Percentiles rank a stretch among this genome's conserved stretches.
phyloP scores from a whole-genome alignment of 108 stramenopile species.

The Cyclostephanos tholiformis region DNA sequence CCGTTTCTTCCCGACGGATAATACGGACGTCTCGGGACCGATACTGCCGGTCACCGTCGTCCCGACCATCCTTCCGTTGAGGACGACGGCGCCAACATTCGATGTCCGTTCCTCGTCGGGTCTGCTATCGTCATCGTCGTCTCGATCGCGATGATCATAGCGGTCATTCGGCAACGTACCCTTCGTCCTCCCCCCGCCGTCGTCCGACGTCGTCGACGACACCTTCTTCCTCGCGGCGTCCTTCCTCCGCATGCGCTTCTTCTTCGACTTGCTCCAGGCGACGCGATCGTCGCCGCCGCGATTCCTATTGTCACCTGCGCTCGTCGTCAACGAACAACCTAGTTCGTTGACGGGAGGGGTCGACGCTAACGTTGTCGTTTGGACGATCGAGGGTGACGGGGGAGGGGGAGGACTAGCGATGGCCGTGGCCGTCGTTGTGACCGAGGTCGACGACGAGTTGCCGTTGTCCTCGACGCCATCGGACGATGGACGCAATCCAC shows the following conservation, averaged over 20 bases:
- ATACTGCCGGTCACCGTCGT: background rate
- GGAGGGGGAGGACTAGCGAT: background rate
- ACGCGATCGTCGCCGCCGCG: constrained; percentile 16
- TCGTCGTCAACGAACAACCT: background rate
- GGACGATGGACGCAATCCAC: background rate
- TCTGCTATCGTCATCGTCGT: too few species aligned
- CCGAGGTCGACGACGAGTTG: background rate
- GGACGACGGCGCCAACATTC: background rate
- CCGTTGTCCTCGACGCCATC: constrained; percentile 5
- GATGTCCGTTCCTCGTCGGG: background rate
- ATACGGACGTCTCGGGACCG: background rate
- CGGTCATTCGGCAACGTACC: too few species aligned
- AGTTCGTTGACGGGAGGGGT: too few species aligned
- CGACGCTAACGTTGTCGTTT: too few species aligned
- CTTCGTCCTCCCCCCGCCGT: background rate
- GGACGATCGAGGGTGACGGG: too few species aligned
- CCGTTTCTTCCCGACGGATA: background rate
- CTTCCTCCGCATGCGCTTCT: constrained; percentile 48
- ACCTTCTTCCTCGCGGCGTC: constrained; percentile 29
- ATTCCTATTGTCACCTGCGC: background rate
- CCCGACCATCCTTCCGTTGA: background rate
- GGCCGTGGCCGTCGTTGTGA: background rate
- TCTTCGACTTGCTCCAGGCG: constrained; percentile 52
- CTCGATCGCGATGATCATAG: background rate
- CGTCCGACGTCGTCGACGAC: background rate